Evolutionary conservation across 2,329 filamentous ascomycete genomes (phyloP), one percentile per base, ranked within the genome.

Genomic region (Paraphoma sp.): DNA sequence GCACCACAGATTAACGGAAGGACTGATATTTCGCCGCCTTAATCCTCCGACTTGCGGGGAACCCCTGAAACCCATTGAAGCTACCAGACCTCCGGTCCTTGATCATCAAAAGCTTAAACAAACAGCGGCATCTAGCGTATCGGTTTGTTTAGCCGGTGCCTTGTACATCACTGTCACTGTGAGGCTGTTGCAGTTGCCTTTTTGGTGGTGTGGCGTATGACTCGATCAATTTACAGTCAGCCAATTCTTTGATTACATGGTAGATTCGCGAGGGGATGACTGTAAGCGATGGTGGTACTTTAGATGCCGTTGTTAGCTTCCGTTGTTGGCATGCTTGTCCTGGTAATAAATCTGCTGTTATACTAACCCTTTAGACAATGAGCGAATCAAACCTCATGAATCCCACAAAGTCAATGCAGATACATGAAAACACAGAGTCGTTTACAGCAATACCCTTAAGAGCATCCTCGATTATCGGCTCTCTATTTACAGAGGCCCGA

Each of bases 31-130:
- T 47, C 17, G 14, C 45, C 29, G 29, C 29, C 44, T 42, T n/a
- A 45, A 33, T 51, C 45, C 49, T 51, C 49, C 49, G 49, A 45
- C 12, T 29, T 11, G 49, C 49, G 49, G 49, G 49, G 49, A 51
- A 51, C 9, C 23, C 48, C 48, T 44, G 14, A 36, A 36, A 10
- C 14, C 14, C 10, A 36, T 10, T 36, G 33, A 36, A 14, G 9
- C 3, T 36, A 36, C 33, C 33, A 36, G 33, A 6, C 2, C 33
- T 10, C 10, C 14, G 33, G 33, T 36, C 33, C 33, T 23, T 36
- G 33, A 36, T 36, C 33, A 36, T 36, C 33, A 36, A 36, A 36
- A 36, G 10, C 33, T 36, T 36, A 36, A 36, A 14, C 33, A 36
- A 14, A 36, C 33, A 10, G 33, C 33, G 3, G 3, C 7, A 6